Conservation (phyloP, 1,284 basidiomycete genomes). For the Amylostereum areolatum region DNA sequence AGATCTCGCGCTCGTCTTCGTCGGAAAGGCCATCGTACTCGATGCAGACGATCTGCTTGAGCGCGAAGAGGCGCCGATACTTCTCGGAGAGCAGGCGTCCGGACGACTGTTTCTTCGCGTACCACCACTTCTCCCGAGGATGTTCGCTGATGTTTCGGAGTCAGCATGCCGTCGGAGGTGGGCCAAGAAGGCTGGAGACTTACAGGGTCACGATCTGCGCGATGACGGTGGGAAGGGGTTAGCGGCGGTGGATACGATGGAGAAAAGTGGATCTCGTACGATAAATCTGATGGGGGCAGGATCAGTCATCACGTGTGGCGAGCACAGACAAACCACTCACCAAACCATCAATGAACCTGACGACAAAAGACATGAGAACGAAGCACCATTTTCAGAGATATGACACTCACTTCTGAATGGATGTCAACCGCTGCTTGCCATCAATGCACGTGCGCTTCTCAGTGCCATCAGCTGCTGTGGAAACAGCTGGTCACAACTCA, state of each 20-base stretch:
- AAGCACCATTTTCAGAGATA: neutral
- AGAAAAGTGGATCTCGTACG: constrained; percentile 23
- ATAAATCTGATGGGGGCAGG: constrained; percentile 7
- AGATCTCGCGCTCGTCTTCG: constrained; percentile 66
- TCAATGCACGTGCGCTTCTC: constrained; percentile 70
- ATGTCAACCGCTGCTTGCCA: constrained; percentile 73
- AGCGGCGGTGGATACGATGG: too few relatives aligned
- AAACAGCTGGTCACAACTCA: constrained; percentile 21
- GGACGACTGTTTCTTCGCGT: constrained; percentile 33
- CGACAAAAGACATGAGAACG: neutral
- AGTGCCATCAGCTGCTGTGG: constrained; percentile 47
- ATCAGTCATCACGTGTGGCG: neutral
- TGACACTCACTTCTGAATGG: constrained; percentile 48
- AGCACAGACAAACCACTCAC: constrained; percentile 30
- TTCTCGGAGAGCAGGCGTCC: constrained; percentile 42
- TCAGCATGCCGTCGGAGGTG: too few relatives aligned
- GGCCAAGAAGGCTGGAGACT: neutral
- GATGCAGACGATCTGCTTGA: constrained; percentile 68
- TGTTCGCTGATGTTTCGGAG: neutral
- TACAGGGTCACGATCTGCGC: neutral
- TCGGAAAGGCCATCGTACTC: constrained; percentile 61
- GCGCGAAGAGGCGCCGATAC: constrained; percentile 47
- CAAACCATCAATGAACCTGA: constrained; percentile 67
- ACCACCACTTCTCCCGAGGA: constrained; percentile 46
- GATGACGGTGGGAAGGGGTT: too few relatives aligned